These are phyloP conservation scores for Fusarium pseudoanthophilum DNA, from an alignment of 2,329 filamentous ascomycete genomes.

Conservation along the genomic window DNA sequence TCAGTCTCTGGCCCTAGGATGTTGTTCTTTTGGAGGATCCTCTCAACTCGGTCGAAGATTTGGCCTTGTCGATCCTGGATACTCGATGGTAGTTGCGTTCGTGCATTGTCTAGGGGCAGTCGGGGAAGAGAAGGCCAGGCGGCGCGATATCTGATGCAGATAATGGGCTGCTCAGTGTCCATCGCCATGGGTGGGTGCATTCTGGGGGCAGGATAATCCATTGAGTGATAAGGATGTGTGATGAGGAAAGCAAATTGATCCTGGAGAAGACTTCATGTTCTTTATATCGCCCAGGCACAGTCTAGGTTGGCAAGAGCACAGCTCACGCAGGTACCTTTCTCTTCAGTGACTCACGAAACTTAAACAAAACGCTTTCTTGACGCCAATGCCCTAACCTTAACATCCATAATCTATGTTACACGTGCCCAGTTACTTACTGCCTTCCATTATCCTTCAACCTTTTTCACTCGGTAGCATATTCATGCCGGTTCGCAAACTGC, in stretches of 20 bases:
- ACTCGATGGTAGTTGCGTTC: neutral
- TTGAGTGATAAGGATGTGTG: neutral
- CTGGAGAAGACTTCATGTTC: neutral
- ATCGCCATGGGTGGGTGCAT: neutral
- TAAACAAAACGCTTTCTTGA: constrained; percentile 39
- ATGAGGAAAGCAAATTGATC: neutral
- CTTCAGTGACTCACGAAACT: constrained; percentile 24
- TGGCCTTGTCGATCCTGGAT: neutral
- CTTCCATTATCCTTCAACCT: constrained; percentile 20
- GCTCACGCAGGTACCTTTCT: neutral
- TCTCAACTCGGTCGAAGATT: neutral
- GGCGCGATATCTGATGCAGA: neutral
- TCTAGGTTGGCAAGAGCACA: neutral
- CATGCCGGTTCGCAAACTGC: constrained; percentile 5
- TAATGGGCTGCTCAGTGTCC: neutral
- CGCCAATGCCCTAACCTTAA: constrained; percentile 44
- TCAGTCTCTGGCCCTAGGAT: neutral
- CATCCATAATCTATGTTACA: constrained; percentile 45
- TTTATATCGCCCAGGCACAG: neutral
- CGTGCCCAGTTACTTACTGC: constrained; percentile 4
- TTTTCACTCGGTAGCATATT: neutral
- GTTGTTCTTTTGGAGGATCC: neutral
- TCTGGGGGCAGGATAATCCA: neutral
- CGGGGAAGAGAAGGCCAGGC: constrained; percentile 4
- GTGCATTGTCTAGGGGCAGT: neutral